phyloP scores from a whole-genome alignment of 192 early-diverging fungal genomes.

The Coemansia sp. region DNA sequence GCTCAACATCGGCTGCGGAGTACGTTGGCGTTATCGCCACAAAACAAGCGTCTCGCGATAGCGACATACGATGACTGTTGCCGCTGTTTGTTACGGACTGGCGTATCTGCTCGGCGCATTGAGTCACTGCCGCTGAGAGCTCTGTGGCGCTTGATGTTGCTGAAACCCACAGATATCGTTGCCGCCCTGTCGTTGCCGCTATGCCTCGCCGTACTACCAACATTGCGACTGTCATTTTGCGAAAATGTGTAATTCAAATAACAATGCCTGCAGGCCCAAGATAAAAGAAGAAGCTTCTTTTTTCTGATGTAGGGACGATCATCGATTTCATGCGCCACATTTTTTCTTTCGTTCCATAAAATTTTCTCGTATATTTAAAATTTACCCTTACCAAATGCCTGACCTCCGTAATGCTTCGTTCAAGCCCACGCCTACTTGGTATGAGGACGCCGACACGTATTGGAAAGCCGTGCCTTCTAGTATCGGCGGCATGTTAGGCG shows the following conservation, averaged over 20 bases:
- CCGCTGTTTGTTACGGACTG: not conserved
- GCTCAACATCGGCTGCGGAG: not conserved
- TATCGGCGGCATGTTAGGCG: conserved; percentile 86
- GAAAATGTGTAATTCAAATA: not conserved
- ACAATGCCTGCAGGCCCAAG: not conserved
- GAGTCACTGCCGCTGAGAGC: conserved; percentile 5
- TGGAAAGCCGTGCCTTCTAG: conserved; percentile 44
- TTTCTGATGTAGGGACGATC: not conserved
- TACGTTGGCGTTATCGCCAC: not conserved
- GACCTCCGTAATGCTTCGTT: conserved; percentile 19
- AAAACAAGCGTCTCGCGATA: not conserved
- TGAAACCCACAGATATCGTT: conserved; percentile 25
- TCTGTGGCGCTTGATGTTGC: conserved; percentile 25
- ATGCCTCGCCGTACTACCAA: not conserved
- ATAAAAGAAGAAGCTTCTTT: not conserved
- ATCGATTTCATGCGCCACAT: not conserved
- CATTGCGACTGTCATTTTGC: not conserved
- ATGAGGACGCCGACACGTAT: conserved; percentile 63
- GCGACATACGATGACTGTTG: not conserved
- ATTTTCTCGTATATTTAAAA: not conserved
- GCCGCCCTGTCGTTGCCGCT: not conserved
- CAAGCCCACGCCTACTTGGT: conserved; percentile 57
- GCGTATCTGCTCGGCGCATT: conserved; percentile 9
- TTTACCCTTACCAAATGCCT: conserved; percentile 1
- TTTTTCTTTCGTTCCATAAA: not conserved